A percentile compares a stretch with the other conserved stretches of the same genome.
Evolutionary conservation across 2,329 filamentous ascomycete species (phyloP).

Genomic region (Botrytis hyacinthi): DNA sequence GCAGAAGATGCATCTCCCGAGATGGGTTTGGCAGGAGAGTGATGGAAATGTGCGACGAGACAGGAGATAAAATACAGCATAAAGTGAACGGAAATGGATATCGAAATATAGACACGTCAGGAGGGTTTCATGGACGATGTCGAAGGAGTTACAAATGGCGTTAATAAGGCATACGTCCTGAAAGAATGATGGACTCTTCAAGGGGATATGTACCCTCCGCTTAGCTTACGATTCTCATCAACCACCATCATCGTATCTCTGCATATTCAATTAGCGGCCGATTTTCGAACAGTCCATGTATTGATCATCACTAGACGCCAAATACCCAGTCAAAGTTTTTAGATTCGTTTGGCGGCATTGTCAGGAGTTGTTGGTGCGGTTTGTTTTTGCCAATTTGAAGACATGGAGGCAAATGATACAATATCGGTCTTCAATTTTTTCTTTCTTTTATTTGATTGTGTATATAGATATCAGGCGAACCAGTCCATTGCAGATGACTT

Average conservation of each 20-base stretch:
- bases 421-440: slow-evolving; percentile 6
- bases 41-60: neutral
- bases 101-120: too few relatives aligned
- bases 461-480: slow-evolving; percentile 43
- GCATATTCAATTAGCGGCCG: neutral
- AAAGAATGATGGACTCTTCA: too few relatives aligned
- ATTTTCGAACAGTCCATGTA: neutral
- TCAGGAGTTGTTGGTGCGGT: neutral
- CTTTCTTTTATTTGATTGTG: neutral
- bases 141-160: neutral
- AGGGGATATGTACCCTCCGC: too few relatives aligned
- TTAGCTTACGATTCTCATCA: neutral
- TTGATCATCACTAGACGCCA: neutral
- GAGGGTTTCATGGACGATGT: neutral
- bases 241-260: neutral
- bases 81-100: neutral
- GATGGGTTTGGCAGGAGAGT: neutral
- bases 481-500: slow-evolving; percentile 38
- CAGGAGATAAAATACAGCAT: neutral
- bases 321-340: neutral
- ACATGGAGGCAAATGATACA: slow-evolving; percentile 6
- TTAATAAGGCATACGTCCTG: neutral
- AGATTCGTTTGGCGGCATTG: neutral
- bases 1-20: neutral
- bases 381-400: neutral